Percentiles rank a stretch among this genome's conserved stretches.
These are phyloP conservation scores for Coccomyxa sp. DNA, from an alignment of 139 green algal species.

Conservation along the genomic window DNA sequence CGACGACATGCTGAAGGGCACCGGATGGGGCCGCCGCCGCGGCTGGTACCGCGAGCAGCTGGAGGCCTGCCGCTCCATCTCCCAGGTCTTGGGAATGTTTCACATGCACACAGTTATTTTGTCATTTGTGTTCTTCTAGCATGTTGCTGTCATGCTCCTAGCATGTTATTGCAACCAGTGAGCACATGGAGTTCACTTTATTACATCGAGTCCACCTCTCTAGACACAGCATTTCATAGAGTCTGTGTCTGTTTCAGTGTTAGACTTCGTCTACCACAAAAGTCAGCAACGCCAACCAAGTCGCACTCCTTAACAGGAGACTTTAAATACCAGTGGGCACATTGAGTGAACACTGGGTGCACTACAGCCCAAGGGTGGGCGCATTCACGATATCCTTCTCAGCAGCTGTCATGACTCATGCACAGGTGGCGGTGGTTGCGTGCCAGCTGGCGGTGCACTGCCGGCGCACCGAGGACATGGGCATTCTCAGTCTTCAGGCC, in stretches of 20 bases:
- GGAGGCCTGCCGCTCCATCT: conserved; percentile 12
- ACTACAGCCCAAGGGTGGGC: no score
- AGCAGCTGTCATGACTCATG: not conserved
- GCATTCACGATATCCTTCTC: no score
- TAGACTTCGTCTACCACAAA: not conserved
- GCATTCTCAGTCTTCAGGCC: not conserved
- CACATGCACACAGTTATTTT: not conserved
- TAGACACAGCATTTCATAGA: not conserved
- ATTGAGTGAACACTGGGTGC: no score
- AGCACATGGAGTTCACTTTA: not conserved
- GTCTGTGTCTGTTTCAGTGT: not conserved
- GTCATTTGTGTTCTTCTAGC: not conserved
- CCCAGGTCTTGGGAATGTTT: not conserved
- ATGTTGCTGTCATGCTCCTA: no score
- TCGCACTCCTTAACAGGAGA: no score
- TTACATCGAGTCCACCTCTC: not conserved
- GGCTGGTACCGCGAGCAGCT: conserved; percentile 22
- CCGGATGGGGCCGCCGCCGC: conserved; percentile 20
- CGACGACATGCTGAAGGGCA: conserved; percentile 24
- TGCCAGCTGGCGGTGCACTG: conserved; percentile 16
- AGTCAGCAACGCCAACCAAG: no score
- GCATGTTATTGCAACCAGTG: no score
- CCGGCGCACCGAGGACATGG: conserved; percentile 6
- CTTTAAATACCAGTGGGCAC: no score
- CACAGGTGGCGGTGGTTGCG: conserved; percentile 17